Base-by-base conservation (phyloP, 2,329 filamentous ascomycete species). In the Pseudogymnoascus sp. region DNA sequence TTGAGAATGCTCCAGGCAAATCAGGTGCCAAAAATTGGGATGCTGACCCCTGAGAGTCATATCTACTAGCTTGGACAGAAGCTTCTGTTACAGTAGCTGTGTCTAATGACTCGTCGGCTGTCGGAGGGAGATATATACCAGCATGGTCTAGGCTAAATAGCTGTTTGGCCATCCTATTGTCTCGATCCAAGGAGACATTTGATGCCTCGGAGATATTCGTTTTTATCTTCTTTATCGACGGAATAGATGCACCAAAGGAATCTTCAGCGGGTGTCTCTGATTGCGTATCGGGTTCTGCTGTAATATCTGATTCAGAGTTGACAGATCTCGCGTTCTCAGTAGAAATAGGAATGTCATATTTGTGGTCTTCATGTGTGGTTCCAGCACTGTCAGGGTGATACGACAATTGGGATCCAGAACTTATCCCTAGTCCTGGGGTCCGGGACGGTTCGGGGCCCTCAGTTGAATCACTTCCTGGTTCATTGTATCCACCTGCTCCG, bases 1-100 rank as follows among this genome's bases (percentile, higher is more conserved):
- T 72, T 0, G 83, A 86, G 67, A 86, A 86, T 2, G 83, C 78
- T 0, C 83, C 84, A 1, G 83, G 83, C 2, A 85, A 68, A 65
- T 83, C 76, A 0, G 78, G 76, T n/a, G 75, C 75, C 9, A 74
- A 64, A 28, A 71, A 74, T 19, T 64, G 62, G 9, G 63, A 64
- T 63, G 61, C 21, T 61, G 62, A 39, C 63, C 65, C 52, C 64
- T 67, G n/a, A n/a, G 34, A 2, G 2, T 15, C 23, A 37, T 37
- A 56, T 30, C 18, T 52, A 15, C 34, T 35, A 18, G 34, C 26
- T 34, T 23, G 28, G n/a, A 58, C 63, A 26, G 18, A 33, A 18
- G 23, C 28, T 5, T 59, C 56, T 33, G 28, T 26, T 12, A 7
- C 15, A 10, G 59, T 12, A 5, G 37, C 57, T 48, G 35, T 15